Evolutionary conservation across 768 basidiomycete genomes (phyloP).

Genomic region (Collybia nuda): DNA sequence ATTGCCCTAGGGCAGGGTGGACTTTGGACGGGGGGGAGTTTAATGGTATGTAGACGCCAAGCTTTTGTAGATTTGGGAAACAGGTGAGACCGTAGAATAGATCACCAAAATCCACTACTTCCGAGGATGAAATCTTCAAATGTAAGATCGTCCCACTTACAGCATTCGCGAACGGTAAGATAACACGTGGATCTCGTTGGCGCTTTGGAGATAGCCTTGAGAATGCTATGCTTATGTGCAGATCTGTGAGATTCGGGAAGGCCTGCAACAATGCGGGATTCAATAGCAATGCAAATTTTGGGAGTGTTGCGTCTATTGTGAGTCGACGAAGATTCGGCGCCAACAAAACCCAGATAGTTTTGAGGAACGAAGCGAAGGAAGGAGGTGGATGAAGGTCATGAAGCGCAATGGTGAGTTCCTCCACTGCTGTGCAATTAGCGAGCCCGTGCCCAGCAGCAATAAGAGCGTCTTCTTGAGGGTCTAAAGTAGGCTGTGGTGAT

Average conservation of each 20-base stretch:
- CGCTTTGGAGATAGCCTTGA: neutral
- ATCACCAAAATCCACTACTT: too few species aligned
- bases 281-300: neutral
- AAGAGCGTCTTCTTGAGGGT: too few species aligned
- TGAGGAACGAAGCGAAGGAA: conserved; percentile 8
- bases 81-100: too few species aligned
- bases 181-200: too few species aligned
- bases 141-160: neutral
- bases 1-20: too few species aligned
- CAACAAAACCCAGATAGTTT: neutral
- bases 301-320: neutral
- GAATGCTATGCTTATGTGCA: neutral
- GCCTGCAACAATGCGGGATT: neutral
- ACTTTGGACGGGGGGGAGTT: too few species aligned
- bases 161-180: too few species aligned
- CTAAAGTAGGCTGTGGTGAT: conserved; percentile 8
- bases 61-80: too few species aligned
- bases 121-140: neutral
- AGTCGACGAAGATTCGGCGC: neutral
- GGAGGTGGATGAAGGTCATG: conserved; percentile 20
- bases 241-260: neutral
- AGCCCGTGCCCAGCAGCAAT: neutral
- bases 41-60: too few species aligned
- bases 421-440: conserved; percentile 10
- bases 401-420: conserved; percentile 21